Percentiles rank a stretch among this genome's conserved stretches.
These are phyloP conservation scores for Asparagopsis taxiformis DNA, from an alignment of 31 red algal species.

Conservation along the genomic window DNA sequence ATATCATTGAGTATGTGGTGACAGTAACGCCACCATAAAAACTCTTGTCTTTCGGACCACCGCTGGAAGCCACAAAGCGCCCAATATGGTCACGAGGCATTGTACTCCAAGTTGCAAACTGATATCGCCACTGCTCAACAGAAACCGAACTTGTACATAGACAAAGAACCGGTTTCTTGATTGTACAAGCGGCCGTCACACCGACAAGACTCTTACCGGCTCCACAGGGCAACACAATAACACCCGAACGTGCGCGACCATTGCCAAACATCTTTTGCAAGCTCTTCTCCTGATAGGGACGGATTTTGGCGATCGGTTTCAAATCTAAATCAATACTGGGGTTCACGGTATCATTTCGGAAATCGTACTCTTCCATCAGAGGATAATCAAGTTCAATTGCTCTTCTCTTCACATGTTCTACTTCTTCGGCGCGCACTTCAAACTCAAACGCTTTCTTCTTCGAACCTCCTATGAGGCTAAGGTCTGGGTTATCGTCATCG, in stretches of 20 bases:
- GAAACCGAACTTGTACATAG: slow-evolving; percentile 96
- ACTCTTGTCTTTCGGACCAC: slow-evolving; percentile 50
- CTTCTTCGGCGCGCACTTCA: slow-evolving; percentile 79
- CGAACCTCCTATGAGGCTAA: slow-evolving; percentile 5
- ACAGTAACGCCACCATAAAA: slow-evolving; percentile 80
- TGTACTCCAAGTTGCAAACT: slow-evolving; percentile 96
- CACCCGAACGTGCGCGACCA: slow-evolving; percentile 89
- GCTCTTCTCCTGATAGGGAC: slow-evolving; percentile 97
- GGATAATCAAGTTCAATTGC: slow-evolving; percentile 93
- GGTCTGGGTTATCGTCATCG: slow-evolving; percentile 59
- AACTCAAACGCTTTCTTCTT: slow-evolving; percentile 67
- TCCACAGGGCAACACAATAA: slow-evolving; percentile 96
- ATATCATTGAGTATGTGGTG: slow-evolving; percentile 97
- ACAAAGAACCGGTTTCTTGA: slow-evolving; percentile 90
- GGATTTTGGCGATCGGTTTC: slow-evolving; percentile 88
- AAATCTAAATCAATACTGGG: slow-evolving; percentile 84
- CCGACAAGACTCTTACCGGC: slow-evolving; percentile 96
- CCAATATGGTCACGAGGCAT: slow-evolving; percentile 83
- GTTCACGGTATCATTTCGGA: slow-evolving; percentile 90
- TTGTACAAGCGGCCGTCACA: slow-evolving; percentile 95
- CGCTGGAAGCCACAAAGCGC: slow-evolving; percentile 72
- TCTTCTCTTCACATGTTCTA: slow-evolving; percentile 90
- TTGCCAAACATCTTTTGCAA: slow-evolving; percentile 99
- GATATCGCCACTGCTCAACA: slow-evolving; percentile 98
- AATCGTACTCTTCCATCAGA: slow-evolving; percentile 99